Conservation (phyloP, 2,329 filamentous ascomycete genomes). For the Sporothrix mexicana region DNA sequence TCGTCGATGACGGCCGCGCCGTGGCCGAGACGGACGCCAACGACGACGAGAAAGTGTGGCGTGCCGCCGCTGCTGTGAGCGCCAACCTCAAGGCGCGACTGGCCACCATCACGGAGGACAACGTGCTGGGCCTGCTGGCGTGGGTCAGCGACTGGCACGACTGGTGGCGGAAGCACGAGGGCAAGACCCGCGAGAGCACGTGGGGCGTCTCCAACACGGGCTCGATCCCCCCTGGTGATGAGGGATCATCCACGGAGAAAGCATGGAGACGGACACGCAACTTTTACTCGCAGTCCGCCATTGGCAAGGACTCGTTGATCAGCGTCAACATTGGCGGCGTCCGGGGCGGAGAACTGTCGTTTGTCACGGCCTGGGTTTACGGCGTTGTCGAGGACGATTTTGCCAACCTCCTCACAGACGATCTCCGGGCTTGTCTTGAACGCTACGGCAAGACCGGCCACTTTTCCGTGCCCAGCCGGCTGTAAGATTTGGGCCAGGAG, state of each 20-base stretch:
- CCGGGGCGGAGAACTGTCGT: slow-evolving; percentile 47
- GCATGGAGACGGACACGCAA: slow-evolving; percentile 51
- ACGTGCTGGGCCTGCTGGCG: slow-evolving; percentile 50
- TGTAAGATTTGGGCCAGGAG: background rate
- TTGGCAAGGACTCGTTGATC: slow-evolving; percentile 52
- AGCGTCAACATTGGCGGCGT: slow-evolving; percentile 56
- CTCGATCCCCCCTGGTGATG: slow-evolving; percentile 41
- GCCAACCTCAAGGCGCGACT: slow-evolving; percentile 45
- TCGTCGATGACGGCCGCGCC: slow-evolving; percentile 41
- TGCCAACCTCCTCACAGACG: slow-evolving; percentile 47
- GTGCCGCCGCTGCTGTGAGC: slow-evolving; percentile 46
- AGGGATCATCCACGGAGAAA: slow-evolving; percentile 27
- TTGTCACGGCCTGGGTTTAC: slow-evolving; percentile 58
- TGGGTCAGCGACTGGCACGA: slow-evolving; percentile 53
- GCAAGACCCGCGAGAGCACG: slow-evolving; percentile 49
- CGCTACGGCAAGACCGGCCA: slow-evolving; percentile 33
- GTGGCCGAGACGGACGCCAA: slow-evolving; percentile 20
- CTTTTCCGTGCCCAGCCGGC: slow-evolving; percentile 28
- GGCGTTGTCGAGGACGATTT: slow-evolving; percentile 49
- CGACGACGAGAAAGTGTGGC: slow-evolving; percentile 50
- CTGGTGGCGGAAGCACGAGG: slow-evolving; percentile 52
- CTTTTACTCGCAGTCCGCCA: slow-evolving; percentile 58
- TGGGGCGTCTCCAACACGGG: slow-evolving; percentile 64
- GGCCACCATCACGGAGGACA: slow-evolving; percentile 50
- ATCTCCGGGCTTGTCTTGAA: slow-evolving; percentile 46